Evolutionary conservation across 2,329 filamentous ascomycete genomes (phyloP).

Genomic region (Calonectria multiphialidica): DNA sequence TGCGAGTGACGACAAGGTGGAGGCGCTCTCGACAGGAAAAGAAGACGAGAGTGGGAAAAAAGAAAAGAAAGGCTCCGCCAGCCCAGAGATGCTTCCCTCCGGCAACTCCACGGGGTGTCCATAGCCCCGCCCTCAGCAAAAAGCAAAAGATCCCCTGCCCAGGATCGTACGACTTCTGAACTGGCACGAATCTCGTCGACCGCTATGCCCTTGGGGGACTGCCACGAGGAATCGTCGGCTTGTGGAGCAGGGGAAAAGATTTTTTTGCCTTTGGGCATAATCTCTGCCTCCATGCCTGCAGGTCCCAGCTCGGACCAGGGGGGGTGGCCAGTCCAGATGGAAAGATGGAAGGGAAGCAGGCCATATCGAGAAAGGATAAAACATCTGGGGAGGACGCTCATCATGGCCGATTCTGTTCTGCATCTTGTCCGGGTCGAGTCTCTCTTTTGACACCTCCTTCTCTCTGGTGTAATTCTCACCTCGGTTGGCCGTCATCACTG

Average conservation of each 20-base stretch:
- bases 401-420: conserved; percentile 12
- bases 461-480: background rate
- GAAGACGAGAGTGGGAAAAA: background rate
- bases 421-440: conserved; percentile 23
- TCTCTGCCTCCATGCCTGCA: conserved; percentile 30
- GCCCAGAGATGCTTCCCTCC: background rate
- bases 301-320: conserved; percentile 29
- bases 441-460: conserved; percentile 10
- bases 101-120: conserved; percentile 24
- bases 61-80: conserved; percentile 1
- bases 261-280: conserved; percentile 32
- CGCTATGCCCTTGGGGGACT: conserved; percentile 22
- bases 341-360: conserved; percentile 19
- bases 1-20: conserved; percentile 10
- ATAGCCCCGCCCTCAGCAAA: conserved; percentile 25
- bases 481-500: conserved; percentile 1
- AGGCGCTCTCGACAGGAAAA: background rate
- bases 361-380: conserved; percentile 37
- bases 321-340: conserved; percentile 25
- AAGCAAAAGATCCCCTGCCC: conserved; percentile 28
- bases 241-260: conserved; percentile 39
- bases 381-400: conserved; percentile 35
- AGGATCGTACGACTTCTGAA: conserved; percentile 42
- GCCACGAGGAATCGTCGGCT: conserved; percentile 44
- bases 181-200: conserved; percentile 26